Evolutionary conservation across 176 grass and related monocot genomes (phyloP).

Genomic region (Hordeum marinum): DNA sequence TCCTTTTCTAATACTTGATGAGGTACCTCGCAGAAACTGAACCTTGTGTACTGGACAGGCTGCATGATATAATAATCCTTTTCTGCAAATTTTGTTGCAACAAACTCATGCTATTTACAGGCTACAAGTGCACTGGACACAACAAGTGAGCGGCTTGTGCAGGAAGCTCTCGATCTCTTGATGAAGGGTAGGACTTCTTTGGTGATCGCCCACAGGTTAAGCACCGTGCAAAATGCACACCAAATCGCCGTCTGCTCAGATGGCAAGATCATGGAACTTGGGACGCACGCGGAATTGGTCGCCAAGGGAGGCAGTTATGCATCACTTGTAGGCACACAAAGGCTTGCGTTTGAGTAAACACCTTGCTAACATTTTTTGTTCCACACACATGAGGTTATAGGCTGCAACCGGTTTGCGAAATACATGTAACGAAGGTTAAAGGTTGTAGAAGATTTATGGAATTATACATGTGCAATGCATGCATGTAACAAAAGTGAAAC

Average conservation of each 20-base stretch:
- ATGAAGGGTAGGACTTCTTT: constrained; percentile 92
- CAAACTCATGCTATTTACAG: constrained; percentile 31
- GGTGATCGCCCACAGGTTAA: constrained; percentile 90
- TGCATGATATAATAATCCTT: background rate
- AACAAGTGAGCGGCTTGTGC: constrained; percentile 77
- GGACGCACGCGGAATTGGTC: constrained; percentile 68
- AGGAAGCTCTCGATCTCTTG: constrained; percentile 78
- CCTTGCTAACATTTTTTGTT: background rate
- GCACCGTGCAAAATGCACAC: constrained; percentile 88
- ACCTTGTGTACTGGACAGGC: background rate
- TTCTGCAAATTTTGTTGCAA: background rate
- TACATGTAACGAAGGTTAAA: background rate
- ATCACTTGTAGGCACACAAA: constrained; percentile 69
- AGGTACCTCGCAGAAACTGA: constrained; percentile 38
- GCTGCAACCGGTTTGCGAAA: background rate
- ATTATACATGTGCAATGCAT: background rate
- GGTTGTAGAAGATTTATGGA: background rate
- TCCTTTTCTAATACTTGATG: constrained; percentile 95
- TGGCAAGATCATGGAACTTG: constrained; percentile 66
- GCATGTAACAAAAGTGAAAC: background rate
- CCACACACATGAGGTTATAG: background rate
- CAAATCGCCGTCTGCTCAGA: constrained; percentile 73
- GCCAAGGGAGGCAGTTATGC: constrained; percentile 71
- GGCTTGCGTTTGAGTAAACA: constrained; percentile 79
- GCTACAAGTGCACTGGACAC: constrained; percentile 93